phyloP scores from a whole-genome alignment of 2,329 filamentous ascomycete genomes.

The Apiospora pterosperma region DNA sequence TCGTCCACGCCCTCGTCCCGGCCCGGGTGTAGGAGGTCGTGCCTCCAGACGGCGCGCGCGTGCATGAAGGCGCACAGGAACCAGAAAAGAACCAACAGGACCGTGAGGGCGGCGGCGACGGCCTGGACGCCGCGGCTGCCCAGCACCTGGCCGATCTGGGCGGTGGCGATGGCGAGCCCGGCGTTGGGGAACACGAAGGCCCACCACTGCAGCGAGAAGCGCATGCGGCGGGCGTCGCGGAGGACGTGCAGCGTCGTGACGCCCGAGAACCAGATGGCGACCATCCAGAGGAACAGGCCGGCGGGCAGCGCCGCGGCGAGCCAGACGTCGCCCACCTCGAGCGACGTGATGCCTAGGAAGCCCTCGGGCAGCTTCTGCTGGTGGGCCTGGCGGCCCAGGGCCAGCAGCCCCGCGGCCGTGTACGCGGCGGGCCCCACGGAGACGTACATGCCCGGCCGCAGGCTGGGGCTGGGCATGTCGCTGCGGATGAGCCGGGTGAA shows the following conservation, averaged over 20 bases:
- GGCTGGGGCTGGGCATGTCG: constrained; percentile 42
- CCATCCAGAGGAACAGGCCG: constrained; percentile 48
- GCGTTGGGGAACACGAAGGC: constrained; percentile 59
- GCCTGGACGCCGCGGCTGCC: constrained; percentile 42
- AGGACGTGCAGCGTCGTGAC: constrained; percentile 35
- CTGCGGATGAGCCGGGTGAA: constrained; percentile 48
- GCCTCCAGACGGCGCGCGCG: constrained; percentile 38
- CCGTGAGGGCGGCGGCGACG: constrained; percentile 47
- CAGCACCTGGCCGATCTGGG: constrained; percentile 45
- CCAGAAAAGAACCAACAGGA: constrained; percentile 47
- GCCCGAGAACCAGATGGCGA: constrained; percentile 52
- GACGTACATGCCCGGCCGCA: constrained; percentile 52
- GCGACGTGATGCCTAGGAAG: constrained; percentile 21
- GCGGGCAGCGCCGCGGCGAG: constrained; percentile 41
- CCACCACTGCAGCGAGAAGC: constrained; percentile 50
- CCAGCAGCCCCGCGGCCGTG: constrained; percentile 39
- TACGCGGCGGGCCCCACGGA: constrained; percentile 51
- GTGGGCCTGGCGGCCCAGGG: constrained; percentile 35
- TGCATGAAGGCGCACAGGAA: constrained; percentile 41
- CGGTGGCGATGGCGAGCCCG: constrained; percentile 51
- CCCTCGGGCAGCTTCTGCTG: constrained; percentile 13
- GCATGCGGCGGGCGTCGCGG: constrained; percentile 34
- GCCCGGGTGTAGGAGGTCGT: constrained; percentile 47
- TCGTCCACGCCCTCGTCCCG: constrained; percentile 49
- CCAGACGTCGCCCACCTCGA: constrained; percentile 31